Evolutionary conservation across 2,329 filamentous ascomycete species (phyloP).

Genomic region (Beauveria brongniartii): DNA sequence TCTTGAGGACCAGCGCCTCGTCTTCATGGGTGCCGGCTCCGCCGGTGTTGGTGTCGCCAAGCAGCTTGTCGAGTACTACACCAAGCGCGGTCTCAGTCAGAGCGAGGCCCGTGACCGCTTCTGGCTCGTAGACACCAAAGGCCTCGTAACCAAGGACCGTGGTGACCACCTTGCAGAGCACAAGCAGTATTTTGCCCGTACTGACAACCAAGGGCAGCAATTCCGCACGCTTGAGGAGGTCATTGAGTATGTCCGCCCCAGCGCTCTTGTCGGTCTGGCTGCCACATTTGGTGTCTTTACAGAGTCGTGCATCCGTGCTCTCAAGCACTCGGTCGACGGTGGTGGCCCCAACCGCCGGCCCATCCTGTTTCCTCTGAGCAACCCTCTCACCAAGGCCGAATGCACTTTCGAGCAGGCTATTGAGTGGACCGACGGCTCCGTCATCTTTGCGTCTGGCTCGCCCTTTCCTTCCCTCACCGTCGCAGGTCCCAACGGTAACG

Average conservation of each 20-base stretch:
- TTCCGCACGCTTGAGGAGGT: constrained; percentile 81
- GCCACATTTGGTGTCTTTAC: constrained; percentile 94
- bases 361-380: constrained; percentile 93
- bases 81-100: constrained; percentile 81
- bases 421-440: constrained; percentile 81
- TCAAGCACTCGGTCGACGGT: constrained; percentile 55
- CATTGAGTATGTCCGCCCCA: constrained; percentile 90
- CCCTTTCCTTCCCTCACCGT: constrained; percentile 71
- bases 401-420: constrained; percentile 95
- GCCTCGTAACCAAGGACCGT: constrained; percentile 85
- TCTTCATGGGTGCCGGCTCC: constrained; percentile 93
- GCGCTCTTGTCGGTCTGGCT: constrained; percentile 86
- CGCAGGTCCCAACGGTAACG: constrained; percentile 48
- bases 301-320: constrained; percentile 68
- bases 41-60: constrained; percentile 96
- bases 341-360: constrained; percentile 66
- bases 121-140: constrained; percentile 96
- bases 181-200: constrained; percentile 63
- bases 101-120: constrained; percentile 84
- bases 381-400: constrained; percentile 93
- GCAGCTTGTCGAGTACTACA: constrained; percentile 96
- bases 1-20: constrained; percentile 81
- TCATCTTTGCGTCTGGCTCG: constrained; percentile 90
- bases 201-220: constrained; percentile 57
- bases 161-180: constrained; percentile 92